These are phyloP conservation scores for Pythium grandisporangium DNA, from an alignment of 352 stramenopile genomes.

Conservation along the genomic window DNA sequence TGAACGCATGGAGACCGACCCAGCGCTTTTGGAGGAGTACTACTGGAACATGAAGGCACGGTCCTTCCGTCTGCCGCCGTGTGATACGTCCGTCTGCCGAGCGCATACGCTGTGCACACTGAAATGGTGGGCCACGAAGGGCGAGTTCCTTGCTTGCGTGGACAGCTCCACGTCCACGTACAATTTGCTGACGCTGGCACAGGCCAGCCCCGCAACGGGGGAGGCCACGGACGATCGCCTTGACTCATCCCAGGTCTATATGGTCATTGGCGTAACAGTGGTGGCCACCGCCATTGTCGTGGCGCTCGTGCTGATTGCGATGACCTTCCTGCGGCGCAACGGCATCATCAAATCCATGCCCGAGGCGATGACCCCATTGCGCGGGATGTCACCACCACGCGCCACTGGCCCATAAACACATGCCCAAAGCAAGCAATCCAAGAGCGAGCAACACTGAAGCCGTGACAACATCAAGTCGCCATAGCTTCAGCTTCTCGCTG, in stretches of 20 bases:
- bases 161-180: constrained; percentile 14
- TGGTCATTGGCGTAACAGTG: constrained; percentile 36
- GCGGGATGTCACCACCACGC: too few species aligned
- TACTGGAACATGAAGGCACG: constrained; percentile 82
- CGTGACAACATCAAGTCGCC: too few species aligned
- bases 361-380: too few species aligned
- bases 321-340: constrained; percentile 21
- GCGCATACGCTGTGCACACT: constrained; percentile 58
- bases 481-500: too few species aligned
- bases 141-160: constrained; percentile 60
- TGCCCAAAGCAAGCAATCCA: constrained; percentile 11
- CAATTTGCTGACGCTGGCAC: constrained; percentile 7
- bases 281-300: constrained; percentile 26
- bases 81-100: constrained; percentile 29
- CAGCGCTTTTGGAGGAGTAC: constrained; percentile 53
- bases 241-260: constrained; percentile 18
- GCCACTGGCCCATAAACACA: too few species aligned
- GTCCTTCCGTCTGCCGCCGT: constrained; percentile 36
- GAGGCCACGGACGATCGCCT: not conserved
- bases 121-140: constrained; percentile 74
- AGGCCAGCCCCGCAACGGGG: not conserved
- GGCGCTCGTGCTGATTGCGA: constrained; percentile 18
- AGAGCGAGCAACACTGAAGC: too few species aligned
- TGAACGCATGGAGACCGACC: constrained; percentile 33
- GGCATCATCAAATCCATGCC: constrained; percentile 40